These are phyloP conservation scores for Pluteus cervinus DNA, from an alignment of 768 basidiomycete genomes.

Conservation along the genomic window DNA sequence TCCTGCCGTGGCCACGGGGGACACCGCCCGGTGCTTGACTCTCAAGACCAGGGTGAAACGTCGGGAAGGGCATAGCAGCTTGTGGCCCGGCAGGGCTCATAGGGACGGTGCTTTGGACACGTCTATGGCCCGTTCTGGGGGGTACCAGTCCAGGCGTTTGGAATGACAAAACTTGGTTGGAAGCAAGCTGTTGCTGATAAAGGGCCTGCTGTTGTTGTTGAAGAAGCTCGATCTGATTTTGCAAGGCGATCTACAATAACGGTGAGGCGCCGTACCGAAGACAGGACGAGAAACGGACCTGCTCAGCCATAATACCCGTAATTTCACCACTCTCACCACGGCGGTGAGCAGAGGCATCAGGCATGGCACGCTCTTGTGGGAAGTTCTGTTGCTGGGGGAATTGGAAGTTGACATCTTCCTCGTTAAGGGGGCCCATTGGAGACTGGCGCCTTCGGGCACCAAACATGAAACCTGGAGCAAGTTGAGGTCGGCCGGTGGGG, in stretches of 20 bases:
- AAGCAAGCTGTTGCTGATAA: conserved; percentile 86
- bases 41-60: conserved; percentile 54
- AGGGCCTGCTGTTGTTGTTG: conserved; percentile 89
- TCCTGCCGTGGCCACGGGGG: conserved; percentile 80
- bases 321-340: conserved; percentile 72
- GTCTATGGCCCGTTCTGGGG: conserved; percentile 58
- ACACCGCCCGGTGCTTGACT: conserved; percentile 58
- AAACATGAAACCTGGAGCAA: conserved; percentile 90
- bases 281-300: conserved; percentile 52
- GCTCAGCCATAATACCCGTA: conserved; percentile 91
- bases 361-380: conserved; percentile 16
- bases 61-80: conserved; percentile 39
- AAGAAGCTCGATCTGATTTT: conserved; percentile 84
- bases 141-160: conserved; percentile 72
- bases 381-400: conserved; percentile 66
- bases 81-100: conserved; percentile 42
- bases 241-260: conserved; percentile 68
- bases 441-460: conserved; percentile 58
- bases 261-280: not conserved
- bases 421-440: conserved; percentile 66
- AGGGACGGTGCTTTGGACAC: conserved; percentile 83
- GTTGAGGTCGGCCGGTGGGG: conserved; percentile 78
- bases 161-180: conserved; percentile 77
- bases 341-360: conserved; percentile 38
- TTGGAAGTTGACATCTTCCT: conserved; percentile 78